phyloP scores from a whole-genome alignment of 257 asterid genomes.

The Solanum habrochaites region DNA sequence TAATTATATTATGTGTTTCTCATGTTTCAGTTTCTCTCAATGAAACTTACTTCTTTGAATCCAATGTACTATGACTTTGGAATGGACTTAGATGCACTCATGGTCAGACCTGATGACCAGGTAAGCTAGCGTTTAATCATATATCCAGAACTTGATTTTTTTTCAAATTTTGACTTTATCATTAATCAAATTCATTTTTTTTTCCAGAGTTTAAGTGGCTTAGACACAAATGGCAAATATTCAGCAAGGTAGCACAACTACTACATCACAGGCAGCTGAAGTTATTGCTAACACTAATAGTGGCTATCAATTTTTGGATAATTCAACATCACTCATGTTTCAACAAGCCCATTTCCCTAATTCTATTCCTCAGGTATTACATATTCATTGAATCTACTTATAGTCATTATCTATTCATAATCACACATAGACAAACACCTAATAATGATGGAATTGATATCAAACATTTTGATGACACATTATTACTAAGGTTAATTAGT shows the following conservation, averaged over 20 bases:
- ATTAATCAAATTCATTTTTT: not conserved
- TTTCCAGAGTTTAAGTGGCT: constrained; percentile 29
- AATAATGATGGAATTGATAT: not conserved
- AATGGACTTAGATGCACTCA: constrained; percentile 54
- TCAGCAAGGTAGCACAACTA: constrained; percentile 16
- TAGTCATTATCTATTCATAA: not conserved
- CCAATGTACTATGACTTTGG: constrained; percentile 63
- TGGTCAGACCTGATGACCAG: constrained; percentile 56
- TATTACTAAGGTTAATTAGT: not conserved
- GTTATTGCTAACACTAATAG: constrained; percentile 5
- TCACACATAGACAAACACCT: not conserved
- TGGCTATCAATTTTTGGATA: constrained; percentile 24
- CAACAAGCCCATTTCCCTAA: constrained; percentile 29
- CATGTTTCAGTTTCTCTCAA: constrained; percentile 64
- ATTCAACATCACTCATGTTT: constrained; percentile 25
- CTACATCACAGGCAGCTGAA: constrained; percentile 4
- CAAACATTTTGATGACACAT: not conserved
- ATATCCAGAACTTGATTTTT: not conserved
- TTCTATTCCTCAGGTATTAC: not conserved
- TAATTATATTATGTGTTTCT: not conserved
- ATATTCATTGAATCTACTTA: not conserved
- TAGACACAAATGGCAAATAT: constrained; percentile 22
- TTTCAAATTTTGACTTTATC: not conserved
- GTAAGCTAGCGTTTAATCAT: constrained; percentile 5
- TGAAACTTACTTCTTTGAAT: constrained; percentile 72